Evolutionary conservation across 352 stramenopile species (phyloP).

Genomic region (Plasmopara muralis): DNA sequence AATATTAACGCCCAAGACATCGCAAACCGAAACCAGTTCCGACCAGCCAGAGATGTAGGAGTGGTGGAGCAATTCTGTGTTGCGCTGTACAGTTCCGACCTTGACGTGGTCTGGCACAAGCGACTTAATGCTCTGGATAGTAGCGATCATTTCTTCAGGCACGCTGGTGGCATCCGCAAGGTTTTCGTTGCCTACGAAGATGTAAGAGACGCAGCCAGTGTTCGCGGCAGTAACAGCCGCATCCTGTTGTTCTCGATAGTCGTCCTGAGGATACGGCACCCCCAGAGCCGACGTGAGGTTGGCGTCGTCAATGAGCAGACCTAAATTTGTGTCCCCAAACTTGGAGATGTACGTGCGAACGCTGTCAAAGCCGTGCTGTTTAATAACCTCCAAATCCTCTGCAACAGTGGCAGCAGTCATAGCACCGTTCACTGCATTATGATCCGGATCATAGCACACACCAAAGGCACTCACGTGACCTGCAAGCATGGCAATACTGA

Average conservation of each 20-base stretch:
- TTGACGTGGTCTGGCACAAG: slow-evolving; percentile 37
- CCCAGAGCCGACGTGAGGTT: slow-evolving; percentile 35
- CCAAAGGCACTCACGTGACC: slow-evolving; percentile 38
- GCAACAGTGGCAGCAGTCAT: slow-evolving; percentile 23
- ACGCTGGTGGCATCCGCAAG: slow-evolving; percentile 22
- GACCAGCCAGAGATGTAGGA: slow-evolving; percentile 19
- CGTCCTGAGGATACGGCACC: slow-evolving; percentile 35
- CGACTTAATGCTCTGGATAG: slow-evolving; percentile 39
- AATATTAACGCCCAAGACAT: slow-evolving; percentile 51
- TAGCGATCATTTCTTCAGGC: slow-evolving; percentile 23
- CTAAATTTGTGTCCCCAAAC: slow-evolving; percentile 40
- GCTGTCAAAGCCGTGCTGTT: slow-evolving; percentile 41
- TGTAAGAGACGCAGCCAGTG: slow-evolving; percentile 35
- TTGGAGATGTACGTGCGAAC: slow-evolving; percentile 63
- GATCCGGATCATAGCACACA: slow-evolving; percentile 62
- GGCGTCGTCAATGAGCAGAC: slow-evolving; percentile 25
- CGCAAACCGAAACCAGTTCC: slow-evolving; percentile 26
- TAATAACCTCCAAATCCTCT: slow-evolving; percentile 42
- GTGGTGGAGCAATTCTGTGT: slow-evolving; percentile 44
- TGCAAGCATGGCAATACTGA: slow-evolving; percentile 16
- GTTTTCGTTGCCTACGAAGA: slow-evolving; percentile 69
- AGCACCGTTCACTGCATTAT: slow-evolving; percentile 13
- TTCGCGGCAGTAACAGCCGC: slow-evolving; percentile 35
- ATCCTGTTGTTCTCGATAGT: slow-evolving; percentile 31
- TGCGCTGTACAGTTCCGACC: slow-evolving; percentile 59